Percentiles rank a stretch among this genome's conserved stretches.
These are phyloP conservation scores for Gossypium sturtianum DNA, from an alignment of 345 rosid species.

Conservation along the genomic window DNA sequence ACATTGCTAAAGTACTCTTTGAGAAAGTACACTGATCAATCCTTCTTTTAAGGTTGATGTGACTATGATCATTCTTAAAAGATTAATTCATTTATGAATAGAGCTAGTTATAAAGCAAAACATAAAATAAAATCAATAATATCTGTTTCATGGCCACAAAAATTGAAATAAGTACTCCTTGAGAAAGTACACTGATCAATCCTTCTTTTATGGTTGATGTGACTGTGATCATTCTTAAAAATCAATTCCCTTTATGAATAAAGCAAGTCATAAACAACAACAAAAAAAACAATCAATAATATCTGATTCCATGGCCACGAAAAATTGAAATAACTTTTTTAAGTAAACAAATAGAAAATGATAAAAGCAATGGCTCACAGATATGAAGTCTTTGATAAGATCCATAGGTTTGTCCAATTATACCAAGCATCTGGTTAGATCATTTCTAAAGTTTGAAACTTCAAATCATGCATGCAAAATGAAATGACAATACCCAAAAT, in stretches of 20 bases:
- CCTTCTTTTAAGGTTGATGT: neutral
- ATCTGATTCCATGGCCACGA: neutral
- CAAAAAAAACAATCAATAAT: too few relatives aligned
- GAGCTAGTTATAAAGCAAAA: neutral
- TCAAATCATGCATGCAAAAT: neutral
- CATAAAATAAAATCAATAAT: too few relatives aligned
- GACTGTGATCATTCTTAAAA: neutral
- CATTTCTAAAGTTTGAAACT: too few relatives aligned
- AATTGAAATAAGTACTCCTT: constrained; percentile 27
- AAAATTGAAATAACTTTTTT: neutral
- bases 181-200: constrained; percentile 33
- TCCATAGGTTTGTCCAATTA: neutral
- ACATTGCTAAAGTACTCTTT: constrained; percentile 72
- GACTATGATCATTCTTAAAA: neutral
- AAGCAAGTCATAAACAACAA: neutral
- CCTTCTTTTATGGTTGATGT: neutral
- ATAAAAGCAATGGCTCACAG: neutral
- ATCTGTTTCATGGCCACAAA: neutral
- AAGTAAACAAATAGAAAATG: neutral
- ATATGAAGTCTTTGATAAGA: neutral
- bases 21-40: constrained; percentile 34
- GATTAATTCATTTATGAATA: neutral
- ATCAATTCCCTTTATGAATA: neutral
- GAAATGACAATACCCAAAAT: constrained; percentile 1
- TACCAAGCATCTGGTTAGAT: neutral